These are phyloP conservation scores for Aspergillus conjunctus DNA, from an alignment of 495 filamentous ascomycete genomes.

Conservation along the genomic window DNA sequence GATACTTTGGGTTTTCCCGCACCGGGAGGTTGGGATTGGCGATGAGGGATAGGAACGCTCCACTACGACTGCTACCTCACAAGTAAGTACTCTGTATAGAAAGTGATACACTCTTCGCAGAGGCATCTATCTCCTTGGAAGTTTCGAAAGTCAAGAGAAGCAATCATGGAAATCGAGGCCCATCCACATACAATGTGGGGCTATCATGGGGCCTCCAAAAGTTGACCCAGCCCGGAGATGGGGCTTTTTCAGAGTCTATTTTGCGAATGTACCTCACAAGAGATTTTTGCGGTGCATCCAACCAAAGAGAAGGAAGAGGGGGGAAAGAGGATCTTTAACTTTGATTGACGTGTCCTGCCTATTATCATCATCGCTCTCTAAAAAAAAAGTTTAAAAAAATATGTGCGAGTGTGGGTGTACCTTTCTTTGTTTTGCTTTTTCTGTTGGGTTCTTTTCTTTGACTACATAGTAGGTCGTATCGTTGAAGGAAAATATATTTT, in stretches of 20 bases:
- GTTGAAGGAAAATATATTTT: too few species aligned
- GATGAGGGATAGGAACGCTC: background rate
- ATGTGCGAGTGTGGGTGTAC: too few species aligned
- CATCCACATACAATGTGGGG: conserved; percentile 5
- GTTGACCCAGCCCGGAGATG: background rate
- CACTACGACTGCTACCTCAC: too few species aligned
- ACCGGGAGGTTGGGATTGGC: background rate
- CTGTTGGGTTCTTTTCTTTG: too few species aligned
- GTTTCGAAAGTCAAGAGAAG: too few species aligned
- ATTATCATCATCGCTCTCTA: background rate
- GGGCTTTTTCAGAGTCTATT: background rate
- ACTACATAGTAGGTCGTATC: too few species aligned
- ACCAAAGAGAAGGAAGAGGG: background rate
- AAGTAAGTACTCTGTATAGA: too few species aligned
- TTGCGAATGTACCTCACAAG: too few species aligned
- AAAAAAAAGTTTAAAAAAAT: too few species aligned
- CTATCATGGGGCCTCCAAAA: background rate
- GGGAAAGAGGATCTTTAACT: background rate
- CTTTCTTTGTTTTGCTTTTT: too few species aligned
- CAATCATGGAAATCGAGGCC: too few species aligned
- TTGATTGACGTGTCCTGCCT: conserved; percentile 1
- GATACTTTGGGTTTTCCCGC: background rate
- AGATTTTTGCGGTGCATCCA: background rate
- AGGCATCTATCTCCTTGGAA: background rate
- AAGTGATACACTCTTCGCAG: too few species aligned